phyloP scores from a whole-genome alignment of 2,329 filamentous ascomycete genomes.

The Curvularia verruculosa region DNA sequence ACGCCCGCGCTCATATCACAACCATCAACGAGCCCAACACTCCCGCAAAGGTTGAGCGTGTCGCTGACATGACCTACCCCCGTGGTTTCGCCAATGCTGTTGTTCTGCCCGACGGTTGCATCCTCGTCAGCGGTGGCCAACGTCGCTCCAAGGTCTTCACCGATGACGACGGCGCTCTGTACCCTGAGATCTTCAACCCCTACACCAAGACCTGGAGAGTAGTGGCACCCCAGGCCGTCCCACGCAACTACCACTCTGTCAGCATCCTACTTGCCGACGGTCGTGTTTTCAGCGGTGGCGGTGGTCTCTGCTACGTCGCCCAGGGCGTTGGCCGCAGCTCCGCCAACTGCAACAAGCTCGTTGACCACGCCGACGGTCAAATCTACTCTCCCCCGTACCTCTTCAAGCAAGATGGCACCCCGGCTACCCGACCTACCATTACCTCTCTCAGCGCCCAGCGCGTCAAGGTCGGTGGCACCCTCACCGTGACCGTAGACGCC shows the following conservation, averaged over 20 bases:
- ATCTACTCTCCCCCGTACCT: slow-evolving; percentile 38
- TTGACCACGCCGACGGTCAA: slow-evolving; percentile 37
- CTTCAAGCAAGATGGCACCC: slow-evolving; percentile 32
- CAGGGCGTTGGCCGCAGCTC: slow-evolving; percentile 24
- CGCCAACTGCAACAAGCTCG: slow-evolving; percentile 36
- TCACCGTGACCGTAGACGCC: slow-evolving; percentile 19
- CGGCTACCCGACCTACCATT: slow-evolving; percentile 26
- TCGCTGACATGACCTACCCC: slow-evolving; percentile 33
- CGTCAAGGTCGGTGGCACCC: slow-evolving; percentile 28
- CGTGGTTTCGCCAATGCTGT: slow-evolving; percentile 35
- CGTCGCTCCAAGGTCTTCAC: slow-evolving; percentile 32
- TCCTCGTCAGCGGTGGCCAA: slow-evolving; percentile 37
- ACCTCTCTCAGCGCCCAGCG: slow-evolving; percentile 18
- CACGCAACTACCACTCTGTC: slow-evolving; percentile 35
- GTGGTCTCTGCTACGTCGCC: slow-evolving; percentile 33
- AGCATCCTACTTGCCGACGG: slow-evolving; percentile 34
- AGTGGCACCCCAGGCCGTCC: slow-evolving; percentile 31
- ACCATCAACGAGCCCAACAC: slow-evolving; percentile 28
- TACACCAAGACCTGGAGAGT: slow-evolving; percentile 30
- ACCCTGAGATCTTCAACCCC: slow-evolving; percentile 36
- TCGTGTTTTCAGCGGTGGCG: slow-evolving; percentile 33
- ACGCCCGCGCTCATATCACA: slow-evolving; percentile 29
- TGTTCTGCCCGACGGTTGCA: slow-evolving; percentile 36
- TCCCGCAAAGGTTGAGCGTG: slow-evolving; percentile 28
- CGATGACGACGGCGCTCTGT: slow-evolving; percentile 28